These are phyloP conservation scores for Plantago coronopus DNA, from an alignment of 305 asterid species.

Conservation along the genomic window DNA sequence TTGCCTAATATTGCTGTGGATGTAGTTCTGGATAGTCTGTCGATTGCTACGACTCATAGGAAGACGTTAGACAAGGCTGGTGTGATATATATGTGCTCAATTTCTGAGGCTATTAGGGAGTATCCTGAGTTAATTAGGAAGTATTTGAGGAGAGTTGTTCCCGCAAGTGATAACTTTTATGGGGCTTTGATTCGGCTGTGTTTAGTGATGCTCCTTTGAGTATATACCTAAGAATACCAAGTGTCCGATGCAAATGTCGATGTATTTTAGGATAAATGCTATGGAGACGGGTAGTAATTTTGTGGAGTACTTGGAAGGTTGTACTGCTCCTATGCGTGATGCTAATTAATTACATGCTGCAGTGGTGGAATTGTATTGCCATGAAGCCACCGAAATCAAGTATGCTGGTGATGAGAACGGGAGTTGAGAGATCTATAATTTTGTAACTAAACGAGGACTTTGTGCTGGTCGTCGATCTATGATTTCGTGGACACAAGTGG, in stretches of 20 bases:
- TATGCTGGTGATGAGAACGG: slow-evolving; percentile 90
- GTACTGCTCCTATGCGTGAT: slow-evolving; percentile 93
- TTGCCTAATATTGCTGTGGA: slow-evolving; percentile 92
- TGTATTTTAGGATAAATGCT: slow-evolving; percentile 90
- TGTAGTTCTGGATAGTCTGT: slow-evolving; percentile 87
- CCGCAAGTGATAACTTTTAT: slow-evolving; percentile 78
- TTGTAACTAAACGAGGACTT: slow-evolving; percentile 86
- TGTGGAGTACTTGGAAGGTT: slow-evolving; percentile 93
- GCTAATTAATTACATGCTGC: slow-evolving; percentile 90
- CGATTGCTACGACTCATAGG: slow-evolving; percentile 94
- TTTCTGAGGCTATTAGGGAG: slow-evolving; percentile 86
- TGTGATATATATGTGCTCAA: slow-evolving; percentile 88
- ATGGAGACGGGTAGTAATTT: slow-evolving; percentile 94
- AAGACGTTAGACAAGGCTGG: slow-evolving; percentile 77
- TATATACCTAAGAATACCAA: slow-evolving; percentile 74
- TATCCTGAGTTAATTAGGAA: slow-evolving; percentile 70
- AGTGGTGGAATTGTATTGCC: slow-evolving; percentile 86
- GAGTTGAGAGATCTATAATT: slow-evolving; percentile 77
- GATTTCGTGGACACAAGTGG: slow-evolving; percentile 99
- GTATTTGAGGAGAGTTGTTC: slow-evolving; percentile 80
- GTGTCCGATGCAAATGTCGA: slow-evolving; percentile 95
- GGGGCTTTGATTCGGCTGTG: slow-evolving; percentile 82
- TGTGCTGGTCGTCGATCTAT: slow-evolving; percentile 71
- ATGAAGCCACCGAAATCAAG: slow-evolving; percentile 76
- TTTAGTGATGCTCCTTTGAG: slow-evolving; percentile 95